Evolutionary conservation across 495 filamentous ascomycete species (phyloP).

Genomic region (Lophiotrema nucula): DNA sequence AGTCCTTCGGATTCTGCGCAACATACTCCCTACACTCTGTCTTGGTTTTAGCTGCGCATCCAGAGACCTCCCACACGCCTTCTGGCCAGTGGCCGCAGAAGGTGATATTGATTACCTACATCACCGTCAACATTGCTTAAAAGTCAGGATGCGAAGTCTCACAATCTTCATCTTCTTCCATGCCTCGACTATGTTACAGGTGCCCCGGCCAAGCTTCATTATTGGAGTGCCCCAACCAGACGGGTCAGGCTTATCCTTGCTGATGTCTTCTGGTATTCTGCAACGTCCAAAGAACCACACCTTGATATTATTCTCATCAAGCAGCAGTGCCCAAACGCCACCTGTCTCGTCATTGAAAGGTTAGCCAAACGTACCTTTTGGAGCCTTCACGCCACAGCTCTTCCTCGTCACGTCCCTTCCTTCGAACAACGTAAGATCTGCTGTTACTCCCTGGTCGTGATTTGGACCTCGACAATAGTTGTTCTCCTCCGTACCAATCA

Average conservation of each 20-base stretch:
- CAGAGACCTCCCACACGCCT: constrained; percentile 47
- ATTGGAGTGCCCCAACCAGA: constrained; percentile 64
- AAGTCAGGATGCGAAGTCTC: neutral
- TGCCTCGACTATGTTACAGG: constrained; percentile 28
- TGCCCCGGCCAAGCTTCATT: constrained; percentile 39
- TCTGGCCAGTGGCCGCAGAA: constrained; percentile 89
- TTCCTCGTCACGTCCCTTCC: constrained; percentile 46
- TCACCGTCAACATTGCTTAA: neutral
- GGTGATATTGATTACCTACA: constrained; percentile 74
- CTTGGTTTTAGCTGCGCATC: constrained; percentile 1
- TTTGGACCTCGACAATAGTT: neutral
- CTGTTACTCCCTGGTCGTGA: neutral
- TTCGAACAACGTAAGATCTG: neutral
- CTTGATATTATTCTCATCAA: constrained; percentile 64
- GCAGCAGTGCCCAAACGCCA: constrained; percentile 75
- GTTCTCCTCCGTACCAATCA: too few relatives aligned
- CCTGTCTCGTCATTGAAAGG: constrained; percentile 45
- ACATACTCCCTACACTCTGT: constrained; percentile 35
- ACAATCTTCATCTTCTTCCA: constrained; percentile 37
- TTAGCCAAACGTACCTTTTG: constrained; percentile 21
- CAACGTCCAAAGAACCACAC: constrained; percentile 76
- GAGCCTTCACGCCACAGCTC: constrained; percentile 54
- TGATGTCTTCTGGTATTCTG: constrained; percentile 57
- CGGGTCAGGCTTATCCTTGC: constrained; percentile 57
- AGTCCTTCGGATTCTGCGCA: constrained; percentile 33